These are phyloP conservation scores for Mycena belliarum DNA, from an alignment of 768 basidiomycete species.

Conservation along the genomic window DNA sequence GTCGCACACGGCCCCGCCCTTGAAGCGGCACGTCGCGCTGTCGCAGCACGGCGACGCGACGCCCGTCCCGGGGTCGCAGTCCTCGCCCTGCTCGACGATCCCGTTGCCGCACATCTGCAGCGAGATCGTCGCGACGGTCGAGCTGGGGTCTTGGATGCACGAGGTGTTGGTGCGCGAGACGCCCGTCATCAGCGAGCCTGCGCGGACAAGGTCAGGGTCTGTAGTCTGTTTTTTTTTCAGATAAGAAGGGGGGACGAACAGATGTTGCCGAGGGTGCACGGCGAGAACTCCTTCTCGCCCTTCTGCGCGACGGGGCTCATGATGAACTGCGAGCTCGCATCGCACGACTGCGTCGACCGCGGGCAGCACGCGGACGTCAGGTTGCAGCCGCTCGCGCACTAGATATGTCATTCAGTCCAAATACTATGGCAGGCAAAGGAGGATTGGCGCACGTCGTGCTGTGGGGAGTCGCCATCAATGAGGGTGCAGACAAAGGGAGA, in stretches of 20 bases:
- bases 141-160: constrained; percentile 67
- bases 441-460: constrained; percentile 55
- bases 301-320: constrained; percentile 79
- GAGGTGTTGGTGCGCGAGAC: constrained; percentile 53
- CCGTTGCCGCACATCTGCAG: constrained; percentile 83
- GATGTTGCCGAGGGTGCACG: constrained; percentile 82
- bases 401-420: constrained; percentile 3
- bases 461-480: constrained; percentile 17
- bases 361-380: constrained; percentile 69
- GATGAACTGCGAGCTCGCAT: constrained; percentile 69
- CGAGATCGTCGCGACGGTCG: constrained; percentile 47
- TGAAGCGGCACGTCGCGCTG: constrained; percentile 73
- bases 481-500: neutral
- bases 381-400: constrained; percentile 71
- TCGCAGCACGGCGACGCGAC: constrained; percentile 72
- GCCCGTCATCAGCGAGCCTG: constrained; percentile 68
- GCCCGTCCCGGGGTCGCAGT: constrained; percentile 80
- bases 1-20: constrained; percentile 70
- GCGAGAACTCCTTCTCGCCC: constrained; percentile 71
- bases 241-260: constrained; percentile 47
- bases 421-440: neutral
- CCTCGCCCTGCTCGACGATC: constrained; percentile 80
- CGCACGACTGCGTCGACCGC: constrained; percentile 54
- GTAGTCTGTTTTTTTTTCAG: no score
- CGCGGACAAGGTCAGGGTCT: neutral